A percentile compares a stretch with the other conserved stretches of the same genome.
Evolutionary conservation across 2,329 filamentous ascomycete species (phyloP).

Genomic region (Chrysoporthe puriensis): DNA sequence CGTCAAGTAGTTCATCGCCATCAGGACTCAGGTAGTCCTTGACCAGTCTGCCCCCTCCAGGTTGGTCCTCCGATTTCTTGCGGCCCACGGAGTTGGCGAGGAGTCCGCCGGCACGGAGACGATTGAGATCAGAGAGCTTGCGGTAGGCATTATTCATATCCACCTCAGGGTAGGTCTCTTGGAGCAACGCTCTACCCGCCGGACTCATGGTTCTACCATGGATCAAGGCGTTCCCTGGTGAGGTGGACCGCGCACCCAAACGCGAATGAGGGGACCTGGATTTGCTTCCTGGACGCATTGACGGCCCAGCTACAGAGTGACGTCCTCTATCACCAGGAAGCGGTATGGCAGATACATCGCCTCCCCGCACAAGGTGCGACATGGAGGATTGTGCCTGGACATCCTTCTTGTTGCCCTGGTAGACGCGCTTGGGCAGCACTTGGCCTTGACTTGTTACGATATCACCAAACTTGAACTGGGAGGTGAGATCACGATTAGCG

Average conservation of each 20-base stretch:
- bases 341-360: conserved; percentile 53
- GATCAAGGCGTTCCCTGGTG: conserved; percentile 43
- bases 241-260: conserved; percentile 54
- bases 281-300: conserved; percentile 44
- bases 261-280: conserved; percentile 59
- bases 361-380: conserved; percentile 57
- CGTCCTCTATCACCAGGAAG: conserved; percentile 49
- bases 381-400: conserved; percentile 43
- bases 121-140: conserved; percentile 71
- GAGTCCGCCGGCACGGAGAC: conserved; percentile 65
- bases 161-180: conserved; percentile 60
- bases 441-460: conserved; percentile 58
- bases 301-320: conserved; percentile 41
- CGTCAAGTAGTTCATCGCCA: conserved; percentile 66
- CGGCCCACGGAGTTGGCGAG: conserved; percentile 64
- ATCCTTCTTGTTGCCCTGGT: conserved; percentile 47
- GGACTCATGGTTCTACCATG: conserved; percentile 43
- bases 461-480: conserved; percentile 65
- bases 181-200: conserved; percentile 49
- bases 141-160: conserved; percentile 73
- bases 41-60: conserved; percentile 59
- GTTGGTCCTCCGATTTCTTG: conserved; percentile 52
- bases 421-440: conserved; percentile 55
- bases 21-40: conserved; percentile 71
- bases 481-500: conserved; percentile 46